These are phyloP conservation scores for Debaryomyces castellii DNA, from an alignment of 805 yeast genomes.

Conservation along the genomic window DNA sequence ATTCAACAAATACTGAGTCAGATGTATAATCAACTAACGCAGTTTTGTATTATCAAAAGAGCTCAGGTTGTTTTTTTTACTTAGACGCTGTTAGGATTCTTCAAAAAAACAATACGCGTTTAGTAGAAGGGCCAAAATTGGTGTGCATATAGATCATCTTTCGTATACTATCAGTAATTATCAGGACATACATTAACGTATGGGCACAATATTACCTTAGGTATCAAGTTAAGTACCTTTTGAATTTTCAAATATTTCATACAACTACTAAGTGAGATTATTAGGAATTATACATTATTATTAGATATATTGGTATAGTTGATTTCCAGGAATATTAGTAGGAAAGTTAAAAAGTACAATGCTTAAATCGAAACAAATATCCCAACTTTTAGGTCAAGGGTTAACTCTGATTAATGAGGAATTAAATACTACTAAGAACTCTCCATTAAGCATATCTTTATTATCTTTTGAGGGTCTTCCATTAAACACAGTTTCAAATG, in stretches of 20 bases:
- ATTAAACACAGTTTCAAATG: constrained; percentile 34
- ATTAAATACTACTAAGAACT: constrained; percentile 8
- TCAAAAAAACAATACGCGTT: not conserved
- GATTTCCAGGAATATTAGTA: too few species aligned
- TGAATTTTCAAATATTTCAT: too few species aligned
- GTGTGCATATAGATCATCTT: not conserved
- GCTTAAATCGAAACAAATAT: constrained; percentile 41
- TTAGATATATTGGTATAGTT: too few species aligned
- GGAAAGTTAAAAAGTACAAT: constrained; percentile 14
- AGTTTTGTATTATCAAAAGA: not conserved
- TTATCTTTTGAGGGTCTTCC: constrained; percentile 39
- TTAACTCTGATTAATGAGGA: constrained; percentile 16
- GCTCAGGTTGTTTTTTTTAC: not conserved
- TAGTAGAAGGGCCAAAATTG: not conserved
- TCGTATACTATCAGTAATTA: not conserved
- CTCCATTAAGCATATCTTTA: constrained; percentile 33
- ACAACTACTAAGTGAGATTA: too few species aligned
- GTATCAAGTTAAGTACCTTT: not conserved
- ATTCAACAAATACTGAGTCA: not conserved
- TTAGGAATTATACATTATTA: too few species aligned
- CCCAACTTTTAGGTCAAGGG: constrained; percentile 34
- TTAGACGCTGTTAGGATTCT: not conserved
- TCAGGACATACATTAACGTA: not conserved
- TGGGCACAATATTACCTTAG: not conserved
- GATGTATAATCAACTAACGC: too few species aligned